phyloP scores from a whole-genome alignment of 192 early-diverging fungal species.

The Gryganskiella cystojenkinii region DNA sequence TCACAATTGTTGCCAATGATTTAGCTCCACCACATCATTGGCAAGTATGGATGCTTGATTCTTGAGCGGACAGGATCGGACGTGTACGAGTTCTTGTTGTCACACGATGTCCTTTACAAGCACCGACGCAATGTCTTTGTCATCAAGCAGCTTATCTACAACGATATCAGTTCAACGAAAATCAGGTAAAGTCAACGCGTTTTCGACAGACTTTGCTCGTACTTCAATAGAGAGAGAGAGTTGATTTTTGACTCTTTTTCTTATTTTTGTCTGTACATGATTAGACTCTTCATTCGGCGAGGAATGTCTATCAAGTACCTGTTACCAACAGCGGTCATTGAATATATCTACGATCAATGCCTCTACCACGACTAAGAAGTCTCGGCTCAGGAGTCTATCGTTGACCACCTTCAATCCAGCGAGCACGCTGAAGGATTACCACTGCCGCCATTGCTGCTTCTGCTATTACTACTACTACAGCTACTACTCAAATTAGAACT shows the following conservation, averaged over 20 bases:
- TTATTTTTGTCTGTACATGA: no score
- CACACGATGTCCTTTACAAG: constrained; percentile 89
- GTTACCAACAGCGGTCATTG: constrained; percentile 90
- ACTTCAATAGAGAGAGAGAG: no score
- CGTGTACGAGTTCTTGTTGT: constrained; percentile 91
- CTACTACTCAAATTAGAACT: no score
- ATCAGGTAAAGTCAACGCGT: constrained; percentile 70
- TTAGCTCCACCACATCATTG: constrained; percentile 91
- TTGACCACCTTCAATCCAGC: no score
- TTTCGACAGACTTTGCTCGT: neutral
- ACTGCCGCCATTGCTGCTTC: no score
- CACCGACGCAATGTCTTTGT: constrained; percentile 92
- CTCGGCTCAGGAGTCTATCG: no score
- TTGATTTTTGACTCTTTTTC: neutral
- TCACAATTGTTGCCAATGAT: neutral
- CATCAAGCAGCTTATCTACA: constrained; percentile 97
- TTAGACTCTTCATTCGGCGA: constrained; percentile 90
- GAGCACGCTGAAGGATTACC: no score
- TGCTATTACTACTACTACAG: no score
- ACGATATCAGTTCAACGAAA: constrained; percentile 98
- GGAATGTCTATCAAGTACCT: constrained; percentile 96
- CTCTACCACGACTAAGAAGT: constrained; percentile 68
- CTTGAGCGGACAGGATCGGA: constrained; percentile 96
- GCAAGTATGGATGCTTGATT: constrained; percentile 92
- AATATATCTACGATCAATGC: constrained; percentile 84